These are phyloP conservation scores for Penicillium longicatenatum DNA, from an alignment of 495 filamentous ascomycete species.

Conservation along the genomic window DNA sequence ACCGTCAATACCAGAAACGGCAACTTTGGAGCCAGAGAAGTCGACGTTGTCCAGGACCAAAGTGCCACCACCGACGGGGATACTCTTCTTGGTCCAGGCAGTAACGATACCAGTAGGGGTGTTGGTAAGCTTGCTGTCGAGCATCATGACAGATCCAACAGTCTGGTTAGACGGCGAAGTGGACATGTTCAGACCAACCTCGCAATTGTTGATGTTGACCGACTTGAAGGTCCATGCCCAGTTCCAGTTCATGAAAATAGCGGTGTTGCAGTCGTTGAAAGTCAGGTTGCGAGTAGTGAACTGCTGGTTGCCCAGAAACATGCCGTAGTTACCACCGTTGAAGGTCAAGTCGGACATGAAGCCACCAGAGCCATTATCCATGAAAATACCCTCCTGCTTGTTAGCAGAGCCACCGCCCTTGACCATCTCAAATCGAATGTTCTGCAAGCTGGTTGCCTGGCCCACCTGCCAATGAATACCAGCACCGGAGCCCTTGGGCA, in stretches of 20 bases:
- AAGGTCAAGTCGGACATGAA: constrained; percentile 87
- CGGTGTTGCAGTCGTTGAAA: constrained; percentile 88
- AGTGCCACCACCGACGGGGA: constrained; percentile 69
- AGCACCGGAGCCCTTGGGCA: constrained; percentile 63
- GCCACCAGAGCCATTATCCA: constrained; percentile 92
- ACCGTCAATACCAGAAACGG: constrained; percentile 54
- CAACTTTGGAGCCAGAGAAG: constrained; percentile 58
- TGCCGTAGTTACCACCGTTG: constrained; percentile 82
- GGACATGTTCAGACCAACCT: constrained; percentile 80
- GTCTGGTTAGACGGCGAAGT: constrained; percentile 62
- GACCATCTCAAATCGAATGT: constrained; percentile 88
- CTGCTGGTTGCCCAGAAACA: constrained; percentile 91
- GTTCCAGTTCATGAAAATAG: constrained; percentile 91
- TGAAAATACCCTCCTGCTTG: constrained; percentile 88
- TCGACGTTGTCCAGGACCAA: constrained; percentile 87
- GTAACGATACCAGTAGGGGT: constrained; percentile 75
- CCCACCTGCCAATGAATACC: constrained; percentile 99
- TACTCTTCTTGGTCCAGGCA: constrained; percentile 60
- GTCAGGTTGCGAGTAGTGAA: constrained; percentile 90
- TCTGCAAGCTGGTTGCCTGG: constrained; percentile 90
- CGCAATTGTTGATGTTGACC: constrained; percentile 77
- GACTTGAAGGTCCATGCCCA: constrained; percentile 91
- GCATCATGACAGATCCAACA: constrained; percentile 77
- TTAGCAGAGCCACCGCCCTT: constrained; percentile 67
- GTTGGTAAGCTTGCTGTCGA: constrained; percentile 77